phyloP scores from a whole-genome alignment of 1,284 basidiomycete species.

The Ustilago bromivora region DNA sequence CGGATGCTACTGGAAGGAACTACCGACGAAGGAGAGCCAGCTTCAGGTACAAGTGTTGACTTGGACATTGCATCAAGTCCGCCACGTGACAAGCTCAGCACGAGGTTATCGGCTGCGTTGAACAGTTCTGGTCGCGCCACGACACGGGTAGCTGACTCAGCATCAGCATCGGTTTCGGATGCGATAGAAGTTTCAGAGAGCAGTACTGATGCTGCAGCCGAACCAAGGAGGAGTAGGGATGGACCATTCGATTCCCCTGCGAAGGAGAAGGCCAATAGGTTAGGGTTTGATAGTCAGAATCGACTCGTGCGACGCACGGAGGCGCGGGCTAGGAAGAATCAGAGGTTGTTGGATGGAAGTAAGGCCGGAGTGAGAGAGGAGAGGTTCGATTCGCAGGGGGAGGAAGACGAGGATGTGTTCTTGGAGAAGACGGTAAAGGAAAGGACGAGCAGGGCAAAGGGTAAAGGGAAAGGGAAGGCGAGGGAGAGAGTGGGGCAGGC shows the following conservation, averaged over 20 bases:
- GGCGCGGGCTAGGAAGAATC: slow-evolving; percentile 5
- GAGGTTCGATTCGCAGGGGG: slow-evolving; percentile 51
- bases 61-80: slow-evolving; percentile 43
- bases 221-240: slow-evolving; percentile 17
- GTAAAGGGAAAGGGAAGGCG: slow-evolving; percentile 8
- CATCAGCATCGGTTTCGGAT: not conserved
- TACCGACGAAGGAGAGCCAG: slow-evolving; percentile 1
- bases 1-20: slow-evolving; percentile 23
- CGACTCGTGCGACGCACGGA: slow-evolving; percentile 28
- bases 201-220: slow-evolving; percentile 8
- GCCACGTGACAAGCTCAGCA: slow-evolving; percentile 19
- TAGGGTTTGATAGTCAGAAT: slow-evolving; percentile 49
- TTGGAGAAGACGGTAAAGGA: slow-evolving; percentile 28
- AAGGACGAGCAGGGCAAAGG: slow-evolving; percentile 18
- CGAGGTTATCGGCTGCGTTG: slow-evolving; percentile 30
- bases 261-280: slow-evolving; percentile 36
- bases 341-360: slow-evolving; percentile 34
- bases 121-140: slow-evolving; percentile 25
- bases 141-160: not conserved
- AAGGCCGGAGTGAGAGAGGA: slow-evolving; percentile 37
- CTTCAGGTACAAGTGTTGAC: slow-evolving; percentile 21
- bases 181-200: slow-evolving; percentile 14
- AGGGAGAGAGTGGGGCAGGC: slow-evolving; percentile 14
- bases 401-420: slow-evolving; percentile 51
- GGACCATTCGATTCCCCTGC: slow-evolving; percentile 42